Conservation (phyloP, 208 protist genomes). For the Lotmaria passim region DNA sequence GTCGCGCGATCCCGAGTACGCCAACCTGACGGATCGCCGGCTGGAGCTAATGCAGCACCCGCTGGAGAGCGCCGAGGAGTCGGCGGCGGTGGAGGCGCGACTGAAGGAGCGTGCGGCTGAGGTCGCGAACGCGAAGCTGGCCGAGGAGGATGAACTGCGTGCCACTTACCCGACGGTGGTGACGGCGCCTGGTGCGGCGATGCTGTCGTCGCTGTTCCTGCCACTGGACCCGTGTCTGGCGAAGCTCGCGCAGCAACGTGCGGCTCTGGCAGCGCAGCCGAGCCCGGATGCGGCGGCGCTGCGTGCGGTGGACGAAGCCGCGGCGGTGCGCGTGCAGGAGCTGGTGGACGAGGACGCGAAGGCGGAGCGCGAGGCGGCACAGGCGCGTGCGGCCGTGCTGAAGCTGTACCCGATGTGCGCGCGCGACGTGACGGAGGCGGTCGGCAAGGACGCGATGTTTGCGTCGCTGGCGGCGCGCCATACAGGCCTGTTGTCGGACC, state of each 20-base stretch:
- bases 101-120: constrained; percentile 30
- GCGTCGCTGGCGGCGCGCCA: constrained; percentile 30
- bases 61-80: constrained; percentile 27
- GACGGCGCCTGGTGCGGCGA: constrained; percentile 8
- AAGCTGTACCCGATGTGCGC: constrained; percentile 54
- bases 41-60: constrained; percentile 40
- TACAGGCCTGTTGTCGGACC: constrained; percentile 30
- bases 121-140: constrained; percentile 33
- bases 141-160: constrained; percentile 16
- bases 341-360: constrained; percentile 31
- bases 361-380: constrained; percentile 33
- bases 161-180: constrained; percentile 19
- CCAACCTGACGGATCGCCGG: constrained; percentile 23
- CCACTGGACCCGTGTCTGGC: constrained; percentile 36
- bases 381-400: constrained; percentile 23
- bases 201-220: constrained; percentile 39
- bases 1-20: constrained; percentile 32
- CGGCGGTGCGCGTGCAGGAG: constrained; percentile 30
- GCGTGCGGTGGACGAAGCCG: constrained; percentile 23
- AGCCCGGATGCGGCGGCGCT: constrained; percentile 4
- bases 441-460: constrained; percentile 47
- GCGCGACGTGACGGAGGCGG: constrained; percentile 50
- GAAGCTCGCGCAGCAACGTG: constrained; percentile 27
- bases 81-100: constrained; percentile 24
- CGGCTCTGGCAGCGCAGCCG: constrained; percentile 10